Base-by-base conservation (phyloP, 305 asterid genomes). In the Fraxinus nigra region DNA sequence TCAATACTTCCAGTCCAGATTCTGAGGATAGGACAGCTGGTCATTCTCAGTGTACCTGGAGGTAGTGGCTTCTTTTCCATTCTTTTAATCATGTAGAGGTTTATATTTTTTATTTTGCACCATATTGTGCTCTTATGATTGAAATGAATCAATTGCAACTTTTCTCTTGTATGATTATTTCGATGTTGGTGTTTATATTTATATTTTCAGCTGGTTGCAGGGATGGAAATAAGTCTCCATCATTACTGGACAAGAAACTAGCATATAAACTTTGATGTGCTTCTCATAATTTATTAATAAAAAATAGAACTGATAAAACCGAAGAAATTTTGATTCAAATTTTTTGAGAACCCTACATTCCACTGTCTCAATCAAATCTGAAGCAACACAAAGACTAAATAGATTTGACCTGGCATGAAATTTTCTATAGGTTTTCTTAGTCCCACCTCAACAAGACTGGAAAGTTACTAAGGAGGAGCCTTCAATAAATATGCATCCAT, bases 1-100 rank as follows among this genome's bases (percentile, higher is more conserved):
- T 90, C 97, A 10, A 85, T 94, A 84, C 98, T 97, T 89, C 99
- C 99, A 37, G 79, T 97, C 85, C 99, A 97, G 92, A 92, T 93
- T 80, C 84, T 94, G 88, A 90, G 95, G 91, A 92, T 97, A 78
- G 99, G 99, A 81, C 97, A 97, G 88, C 88, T 97, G 87, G 96
- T 88, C 80, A 91, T 97, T 89, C 97, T 97, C 80, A 89, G 92
- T 79, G 98, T 93, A 61, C 99, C 99, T 82, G 99, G 99, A 91
- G 99, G 99, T 95, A 87, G 72, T 81, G 72, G 61, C 76, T 80
- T 75, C 20, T 37, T 38, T 56, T 72, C 56, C 76, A 59, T 77
- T 74, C 73, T 76, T 78, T 65, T 70, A 78, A 69, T 76, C 80
- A n/a, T 16, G 67, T 22, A 67, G 28, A 75, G 38, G 59, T 84